Conservation (phyloP, 495 filamentous ascomycete species). For the Symbiotaphrina buchneri region DNA sequence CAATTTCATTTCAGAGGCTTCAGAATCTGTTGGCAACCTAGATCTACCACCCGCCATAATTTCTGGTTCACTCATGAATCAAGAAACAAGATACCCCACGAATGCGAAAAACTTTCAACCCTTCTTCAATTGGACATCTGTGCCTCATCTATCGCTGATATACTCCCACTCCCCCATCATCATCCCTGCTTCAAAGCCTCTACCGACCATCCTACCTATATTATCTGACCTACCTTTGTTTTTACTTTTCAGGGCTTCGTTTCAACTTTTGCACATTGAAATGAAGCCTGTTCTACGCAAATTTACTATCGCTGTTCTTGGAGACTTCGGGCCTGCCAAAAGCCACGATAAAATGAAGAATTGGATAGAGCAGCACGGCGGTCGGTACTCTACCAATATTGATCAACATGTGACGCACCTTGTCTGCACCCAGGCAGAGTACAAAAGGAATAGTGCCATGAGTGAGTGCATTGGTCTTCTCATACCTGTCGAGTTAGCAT, state of each 20-base stretch:
- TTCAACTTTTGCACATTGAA: background rate
- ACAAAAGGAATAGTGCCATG: constrained; percentile 16
- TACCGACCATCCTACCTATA: background rate
- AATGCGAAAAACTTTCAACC: background rate
- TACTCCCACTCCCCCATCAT: background rate
- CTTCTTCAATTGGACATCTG: too few relatives aligned
- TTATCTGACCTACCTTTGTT: background rate
- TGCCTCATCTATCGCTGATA: too few relatives aligned
- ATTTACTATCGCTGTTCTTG: constrained; percentile 15
- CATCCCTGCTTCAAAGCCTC: background rate
- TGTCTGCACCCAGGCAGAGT: constrained; percentile 28
- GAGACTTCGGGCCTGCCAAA: constrained; percentile 17
- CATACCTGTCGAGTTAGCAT: background rate
- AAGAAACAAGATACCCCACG: too few relatives aligned
- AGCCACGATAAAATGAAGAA: constrained; percentile 19
- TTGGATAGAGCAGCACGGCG: constrained; percentile 33
- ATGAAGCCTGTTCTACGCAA: constrained; percentile 9
- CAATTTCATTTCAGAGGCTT: background rate
- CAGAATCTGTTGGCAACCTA: background rate
- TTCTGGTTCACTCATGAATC: background rate
- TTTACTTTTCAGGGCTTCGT: constrained; percentile 1
- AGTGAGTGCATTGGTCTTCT: constrained; percentile 16
- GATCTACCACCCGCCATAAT: background rate
- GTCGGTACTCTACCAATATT: constrained; percentile 18
- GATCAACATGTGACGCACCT: constrained; percentile 30